Evolutionary conservation across 2,329 filamentous ascomycete genomes (phyloP), one percentile per base, ranked within the genome.

Genomic region (Ophidiomyces ophidiicola): DNA sequence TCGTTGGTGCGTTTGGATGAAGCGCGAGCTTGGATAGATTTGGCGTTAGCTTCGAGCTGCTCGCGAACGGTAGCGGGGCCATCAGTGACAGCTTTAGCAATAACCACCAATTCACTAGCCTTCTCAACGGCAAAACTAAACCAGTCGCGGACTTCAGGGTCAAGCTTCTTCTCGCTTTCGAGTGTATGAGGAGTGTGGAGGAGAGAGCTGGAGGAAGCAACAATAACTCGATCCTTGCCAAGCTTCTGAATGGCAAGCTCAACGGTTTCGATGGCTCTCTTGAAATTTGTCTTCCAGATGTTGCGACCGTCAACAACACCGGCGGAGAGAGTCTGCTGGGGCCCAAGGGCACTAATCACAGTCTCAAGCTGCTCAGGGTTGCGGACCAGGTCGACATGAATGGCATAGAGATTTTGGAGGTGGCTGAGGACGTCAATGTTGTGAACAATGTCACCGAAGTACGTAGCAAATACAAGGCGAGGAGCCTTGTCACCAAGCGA

Each of bases 271-370:
- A 98, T 92, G 58, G 90, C 86, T 56, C 77, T 78, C 77, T 93
- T 82, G 71, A 94, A 82, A 80, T 96, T 93, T 69, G 86, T 94
- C 83, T 98, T 98, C 90, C 90, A 98, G 74, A 98, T 96, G 77
- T 98, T 98, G 59, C 90, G 86, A 57, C 90, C 90, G 57, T 98
- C 87, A 52, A 98, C 90, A 54, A 98, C 82, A 84, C 90, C 90
- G 50, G 79, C 82, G 51, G 90, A 98, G 51, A 98, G 80, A 53
- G 86, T 67, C 62, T 94, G 92, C 64, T 86, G 85, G 62, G 84
- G 68, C 62, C 85, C 86, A 50, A 98, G 78, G 57, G 86, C 80
- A 58, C 70, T 72, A 53, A 85, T 65, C 56, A 98, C 85, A 50
- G 80, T 76, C 46, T 90, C 78, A 49, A 98, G 81, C 73, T 98